Base-by-base conservation (phyloP, 2,329 filamentous ascomycete genomes). In the Lomentospora prolificans region DNA sequence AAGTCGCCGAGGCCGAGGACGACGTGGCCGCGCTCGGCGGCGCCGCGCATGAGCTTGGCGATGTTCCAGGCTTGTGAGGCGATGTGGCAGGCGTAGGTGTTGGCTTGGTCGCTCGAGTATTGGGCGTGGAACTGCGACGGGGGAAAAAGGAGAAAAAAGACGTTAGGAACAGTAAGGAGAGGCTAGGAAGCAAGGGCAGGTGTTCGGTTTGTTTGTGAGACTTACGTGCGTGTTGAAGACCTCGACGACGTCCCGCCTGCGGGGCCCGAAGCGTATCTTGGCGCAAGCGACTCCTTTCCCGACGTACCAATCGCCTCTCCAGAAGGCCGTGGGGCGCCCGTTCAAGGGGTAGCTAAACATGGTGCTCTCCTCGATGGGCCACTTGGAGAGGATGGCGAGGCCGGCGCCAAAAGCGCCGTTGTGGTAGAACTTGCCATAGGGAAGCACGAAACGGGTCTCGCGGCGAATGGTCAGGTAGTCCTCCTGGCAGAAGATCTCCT, bases 21-120 rank as follows among this genome's bases (percentile, higher is more conserved):
- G 28, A 97, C 76, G 67, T 92, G 88, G 5, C 90, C 90, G 12
- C 86, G 78, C 62, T 90, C 87, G 1, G 85, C 80, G 48, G 92
- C 91, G 57, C 82, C 87, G 51, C 89, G 84, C 73, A 96, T 86
- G 48, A 96, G 77, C 69, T 95, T 96, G 55, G 91, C 81, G 57
- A 96, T 88, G 67, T 96, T 88, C 94, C 94, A 99, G 52, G 90
- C 87, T 72, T 99, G 92, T 3, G 92, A 87, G 17, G 89, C 89
- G 57, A 91, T 87, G 71, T 97, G 94, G 66, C 89, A 91, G 53
- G 90, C 75, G 72, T 99, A 97, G 27, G 87, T 89, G 71, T 95
- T 89, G 64, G 88, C 75, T 17, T 85, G 84, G 61, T 88, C 85
- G 60, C 75, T 73, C 70, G 95, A 89, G 69, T 97, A 97, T 0